Conservation (phyloP, 2,329 filamentous ascomycete genomes). For the Penicillium frequentans region DNA sequence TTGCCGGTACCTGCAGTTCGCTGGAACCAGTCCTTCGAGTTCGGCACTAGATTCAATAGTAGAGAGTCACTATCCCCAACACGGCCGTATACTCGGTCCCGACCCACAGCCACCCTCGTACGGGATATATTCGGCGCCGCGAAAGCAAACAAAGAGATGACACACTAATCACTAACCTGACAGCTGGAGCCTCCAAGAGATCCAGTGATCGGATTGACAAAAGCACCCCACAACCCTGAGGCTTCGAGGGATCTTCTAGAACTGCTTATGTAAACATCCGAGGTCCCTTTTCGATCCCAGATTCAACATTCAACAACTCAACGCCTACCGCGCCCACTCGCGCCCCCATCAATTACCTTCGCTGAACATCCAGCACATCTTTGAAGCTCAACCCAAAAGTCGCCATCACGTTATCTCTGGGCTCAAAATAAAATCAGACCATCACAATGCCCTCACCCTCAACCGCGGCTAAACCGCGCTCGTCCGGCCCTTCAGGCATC, state of each 20-base stretch:
- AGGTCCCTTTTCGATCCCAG: conserved; percentile 10
- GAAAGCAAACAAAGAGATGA: not conserved
- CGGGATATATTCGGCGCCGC: not conserved
- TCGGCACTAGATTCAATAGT: not conserved
- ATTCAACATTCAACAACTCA: conserved; percentile 12
- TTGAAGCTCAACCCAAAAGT: not conserved
- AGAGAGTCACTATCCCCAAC: not conserved
- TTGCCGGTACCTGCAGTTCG: not conserved
- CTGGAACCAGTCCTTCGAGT: not conserved
- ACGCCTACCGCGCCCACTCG: not conserved
- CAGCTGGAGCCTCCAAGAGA: not conserved
- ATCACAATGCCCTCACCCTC: conserved; percentile 14
- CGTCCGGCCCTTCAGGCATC: conserved; percentile 41
- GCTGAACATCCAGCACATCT: not conserved
- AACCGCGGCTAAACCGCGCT: conserved; percentile 9
- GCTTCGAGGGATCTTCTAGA: conserved; percentile 13
- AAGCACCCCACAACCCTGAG: not conserved
- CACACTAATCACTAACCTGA: not conserved
- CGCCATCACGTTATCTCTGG: not conserved
- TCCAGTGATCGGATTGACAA: not conserved
- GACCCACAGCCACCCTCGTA: not conserved
- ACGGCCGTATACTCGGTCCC: not conserved
- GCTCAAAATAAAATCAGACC: not conserved
- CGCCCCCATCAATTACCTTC: not conserved
- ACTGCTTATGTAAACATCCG: conserved; percentile 19